Conservation (phyloP, 2,329 filamentous ascomycete species). For the Cladosporium sp. region DNA sequence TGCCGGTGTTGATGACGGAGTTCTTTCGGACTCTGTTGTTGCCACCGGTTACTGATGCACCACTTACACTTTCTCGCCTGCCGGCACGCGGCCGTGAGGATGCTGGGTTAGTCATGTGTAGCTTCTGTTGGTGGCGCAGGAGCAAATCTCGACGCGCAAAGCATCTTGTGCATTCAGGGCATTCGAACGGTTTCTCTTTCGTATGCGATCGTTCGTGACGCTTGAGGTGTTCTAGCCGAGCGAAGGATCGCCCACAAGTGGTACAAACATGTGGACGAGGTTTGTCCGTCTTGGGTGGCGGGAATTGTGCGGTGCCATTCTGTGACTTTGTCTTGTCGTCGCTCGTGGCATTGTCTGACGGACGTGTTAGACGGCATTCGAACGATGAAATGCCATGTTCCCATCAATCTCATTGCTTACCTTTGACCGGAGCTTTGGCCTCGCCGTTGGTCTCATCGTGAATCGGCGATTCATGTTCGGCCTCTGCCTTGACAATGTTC, state of each 20-base stretch:
- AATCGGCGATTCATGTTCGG: conserved; percentile 21
- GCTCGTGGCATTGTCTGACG: conserved; percentile 8
- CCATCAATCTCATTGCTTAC: conserved; percentile 12
- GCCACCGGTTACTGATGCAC: conserved; percentile 56
- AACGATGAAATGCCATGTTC: not conserved
- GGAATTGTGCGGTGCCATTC: conserved; percentile 42
- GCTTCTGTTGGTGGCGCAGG: conserved; percentile 93
- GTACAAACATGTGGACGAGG: conserved; percentile 89
- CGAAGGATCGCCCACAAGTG: conserved; percentile 88
- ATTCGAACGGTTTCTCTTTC: conserved; percentile 98
- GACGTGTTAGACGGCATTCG: not conserved
- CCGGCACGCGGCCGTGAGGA: conserved; percentile 75
- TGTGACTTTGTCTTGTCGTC: conserved; percentile 3
- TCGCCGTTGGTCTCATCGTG: conserved; percentile 9
- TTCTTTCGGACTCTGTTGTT: conserved; percentile 82
- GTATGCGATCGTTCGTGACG: conserved; percentile 96
- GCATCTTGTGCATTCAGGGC: conserved; percentile 86
- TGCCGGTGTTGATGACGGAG: conserved; percentile 63
- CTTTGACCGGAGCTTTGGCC: conserved; percentile 14
- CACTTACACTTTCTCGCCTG: conserved; percentile 79
- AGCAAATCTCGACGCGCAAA: conserved; percentile 91
- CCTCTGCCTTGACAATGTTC: conserved; percentile 18
- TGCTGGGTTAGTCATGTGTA: conserved; percentile 87
- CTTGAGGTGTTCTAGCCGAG: conserved; percentile 91
- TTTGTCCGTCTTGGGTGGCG: conserved; percentile 93